Percentiles rank a stretch among this genome's conserved stretches.
These are phyloP conservation scores for Echeveria elegans DNA, from an alignment of 164 flowering plant genomes.

Conservation along the genomic window DNA sequence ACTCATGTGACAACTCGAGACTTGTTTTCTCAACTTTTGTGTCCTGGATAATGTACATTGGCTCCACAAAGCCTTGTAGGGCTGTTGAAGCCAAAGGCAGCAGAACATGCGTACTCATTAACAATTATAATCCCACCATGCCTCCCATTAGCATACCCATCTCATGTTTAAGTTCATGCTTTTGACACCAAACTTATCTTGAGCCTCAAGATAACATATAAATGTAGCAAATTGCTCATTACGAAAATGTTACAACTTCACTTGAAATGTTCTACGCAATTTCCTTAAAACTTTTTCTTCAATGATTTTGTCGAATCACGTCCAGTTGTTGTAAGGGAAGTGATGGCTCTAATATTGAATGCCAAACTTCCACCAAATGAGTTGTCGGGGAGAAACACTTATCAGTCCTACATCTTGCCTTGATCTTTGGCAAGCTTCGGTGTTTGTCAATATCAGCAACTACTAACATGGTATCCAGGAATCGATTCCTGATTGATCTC, in stretches of 20 bases:
- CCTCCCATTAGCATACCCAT: not conserved
- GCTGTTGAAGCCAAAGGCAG: not conserved
- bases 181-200: not conserved
- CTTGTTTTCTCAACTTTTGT: not conserved
- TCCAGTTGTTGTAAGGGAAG: not conserved
- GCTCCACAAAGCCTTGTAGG: not conserved
- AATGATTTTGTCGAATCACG: not conserved
- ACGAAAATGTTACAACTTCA: not conserved
- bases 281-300: not conserved
- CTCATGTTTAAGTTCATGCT: not conserved
- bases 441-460: not conserved
- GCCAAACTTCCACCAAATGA: not conserved
- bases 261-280: no score
- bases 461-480: not conserved
- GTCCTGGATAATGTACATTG: not conserved
- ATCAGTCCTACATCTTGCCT: not conserved
- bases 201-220: not conserved
- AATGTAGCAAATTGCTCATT: not conserved
- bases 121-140: not conserved
- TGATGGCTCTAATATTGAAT: not conserved
- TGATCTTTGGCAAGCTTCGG: not conserved
- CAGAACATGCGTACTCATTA: not conserved
- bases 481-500: not conserved
- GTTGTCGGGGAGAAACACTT: not conserved
- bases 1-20: slow-evolving; percentile 3